Evolutionary conservation across 106 monocot species (phyloP), one percentile per base, ranked within the genome.

Genomic region (Allium cepa): DNA sequence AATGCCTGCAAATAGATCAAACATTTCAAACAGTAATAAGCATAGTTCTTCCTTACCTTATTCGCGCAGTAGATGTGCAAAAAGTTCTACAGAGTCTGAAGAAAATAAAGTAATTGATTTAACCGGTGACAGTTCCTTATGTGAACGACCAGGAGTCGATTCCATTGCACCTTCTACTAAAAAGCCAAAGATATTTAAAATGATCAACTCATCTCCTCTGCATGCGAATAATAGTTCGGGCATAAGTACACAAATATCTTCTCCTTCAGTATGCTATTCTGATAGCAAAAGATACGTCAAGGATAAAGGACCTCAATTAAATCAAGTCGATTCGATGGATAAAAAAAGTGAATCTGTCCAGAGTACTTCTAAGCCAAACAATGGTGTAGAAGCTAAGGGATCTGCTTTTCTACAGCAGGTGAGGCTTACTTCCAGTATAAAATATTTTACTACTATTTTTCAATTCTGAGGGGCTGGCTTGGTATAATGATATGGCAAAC

Each of bases 401-500:
- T 79, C 86, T 80, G 72, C 76, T 67, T 96, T 96, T 69, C 76
- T 96, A 70, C 18, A 53, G 26, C 80, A 88, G 91, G 96, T 96
- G 56, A 46, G 14, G 36, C 46, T 56, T 56, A 51, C 13, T 66
- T 51, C 50, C 49, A 64, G 9, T 49, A 3, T 64, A 48, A 36
- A 36, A 36, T 36, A 36, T 4, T 36, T 36, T 36, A 36, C 36
- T 36, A 36, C 3, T 36, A 36, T 36, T 36, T 36, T 36, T 36
- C 5, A 5, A 36, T 36, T 36, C 36, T 5, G 36, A 36, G 36
- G 36, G 36, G 36, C 36, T 4, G 36, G 36, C 36, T 36, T 36
- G 0, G 36, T 36, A 36, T 36, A 3, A 3, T 36, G 36, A 3
- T 36, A 36, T 36, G 36, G 36, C 5, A 36, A 36, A 36, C 36